Base-by-base conservation (phyloP, 768 basidiomycete genomes). In the Daedaleopsis sinensis region DNA sequence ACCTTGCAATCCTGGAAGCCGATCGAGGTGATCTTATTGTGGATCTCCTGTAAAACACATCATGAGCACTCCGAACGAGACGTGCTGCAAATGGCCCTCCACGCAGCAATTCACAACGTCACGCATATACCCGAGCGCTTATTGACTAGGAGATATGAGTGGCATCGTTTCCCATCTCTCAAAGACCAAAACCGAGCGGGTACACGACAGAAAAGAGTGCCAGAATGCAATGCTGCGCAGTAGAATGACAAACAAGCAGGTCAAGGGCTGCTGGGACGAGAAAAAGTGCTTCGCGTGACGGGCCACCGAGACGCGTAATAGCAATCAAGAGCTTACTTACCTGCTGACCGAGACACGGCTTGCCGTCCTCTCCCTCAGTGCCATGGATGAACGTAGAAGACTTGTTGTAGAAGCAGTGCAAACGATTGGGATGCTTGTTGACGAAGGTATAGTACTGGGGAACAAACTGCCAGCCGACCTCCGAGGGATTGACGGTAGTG, bases 371-470 rank as follows among this genome's bases (percentile, higher is more conserved):
- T 59, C 96, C 96, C 82, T 98, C 97, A 56, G 91, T 93, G 59
- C 95, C 95, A 77, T 98, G 97, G 75, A 92, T 90, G 78, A 98
- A 96, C 67, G 96, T 97, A 51, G 95, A 97, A 71, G 85, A 86
- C 86, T 98, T 98, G 75, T 90, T 97, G 84, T 98, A 98, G 82
- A 98, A 98, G 79, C 94, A 95, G 79, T 99, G 97, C 69, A 98
- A 86, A 76, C 94, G 91, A 78, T 91, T 82, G 71, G 96, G 96
- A 64, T 95, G 89, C 80, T 97, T 95, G 86, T 98, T 97, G 76
- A 99, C 91, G 82, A 93, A 96, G 70, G 93, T 96, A 81, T 99
- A 99, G 80, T 98, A 98, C 78, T 99, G 96, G 52, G 94, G 94
- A 68, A 97, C 95, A 80, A 98, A 98, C 79, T 98, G 95, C 94